Percentiles rank a stretch among this genome's conserved stretches.
Conservation (phyloP, 306 rosid genomes). For the Hippophae rhamnoides region DNA sequence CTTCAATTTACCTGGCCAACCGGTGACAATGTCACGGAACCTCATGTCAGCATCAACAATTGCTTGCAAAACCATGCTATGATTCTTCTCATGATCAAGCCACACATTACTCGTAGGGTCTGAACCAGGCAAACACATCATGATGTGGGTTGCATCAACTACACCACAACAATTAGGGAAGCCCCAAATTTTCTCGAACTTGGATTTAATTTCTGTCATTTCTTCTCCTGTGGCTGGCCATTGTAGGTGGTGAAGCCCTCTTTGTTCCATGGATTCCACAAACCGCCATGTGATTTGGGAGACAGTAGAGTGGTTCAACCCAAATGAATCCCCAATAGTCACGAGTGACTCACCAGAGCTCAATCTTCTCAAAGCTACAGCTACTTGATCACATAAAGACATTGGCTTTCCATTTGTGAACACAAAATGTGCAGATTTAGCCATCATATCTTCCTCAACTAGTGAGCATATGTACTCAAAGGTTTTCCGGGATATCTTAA, state of each 20-base stretch:
- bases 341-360: slow-evolving; percentile 90
- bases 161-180: slow-evolving; percentile 84
- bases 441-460: slow-evolving; percentile 70
- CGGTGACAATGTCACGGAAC: slow-evolving; percentile 74
- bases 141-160: slow-evolving; percentile 63
- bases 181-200: slow-evolving; percentile 63
- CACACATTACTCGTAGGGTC: slow-evolving; percentile 52
- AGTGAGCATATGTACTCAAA: slow-evolving; percentile 80
- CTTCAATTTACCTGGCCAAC: slow-evolving; percentile 79
- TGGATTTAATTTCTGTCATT: slow-evolving; percentile 50
- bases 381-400: slow-evolving; percentile 59
- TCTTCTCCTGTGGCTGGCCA: slow-evolving; percentile 75
- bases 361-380: slow-evolving; percentile 75
- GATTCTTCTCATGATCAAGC: slow-evolving; percentile 71
- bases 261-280: slow-evolving; percentile 80
- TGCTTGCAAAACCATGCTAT: slow-evolving; percentile 89
- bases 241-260: slow-evolving; percentile 59
- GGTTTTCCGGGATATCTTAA: slow-evolving; percentile 53
- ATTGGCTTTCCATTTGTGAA: slow-evolving; percentile 48
- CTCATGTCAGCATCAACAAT: slow-evolving; percentile 80
- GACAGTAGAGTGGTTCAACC: slow-evolving; percentile 78
- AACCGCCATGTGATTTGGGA: slow-evolving; percentile 80
- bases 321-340: slow-evolving; percentile 53
- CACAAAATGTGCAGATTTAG: slow-evolving; percentile 47
- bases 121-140: slow-evolving; percentile 58